A percentile compares a stretch with the other conserved stretches of the same genome.
These are phyloP conservation scores for Tuber umbilicatum DNA, from an alignment of 495 filamentous ascomycete species.

Conservation along the genomic window DNA sequence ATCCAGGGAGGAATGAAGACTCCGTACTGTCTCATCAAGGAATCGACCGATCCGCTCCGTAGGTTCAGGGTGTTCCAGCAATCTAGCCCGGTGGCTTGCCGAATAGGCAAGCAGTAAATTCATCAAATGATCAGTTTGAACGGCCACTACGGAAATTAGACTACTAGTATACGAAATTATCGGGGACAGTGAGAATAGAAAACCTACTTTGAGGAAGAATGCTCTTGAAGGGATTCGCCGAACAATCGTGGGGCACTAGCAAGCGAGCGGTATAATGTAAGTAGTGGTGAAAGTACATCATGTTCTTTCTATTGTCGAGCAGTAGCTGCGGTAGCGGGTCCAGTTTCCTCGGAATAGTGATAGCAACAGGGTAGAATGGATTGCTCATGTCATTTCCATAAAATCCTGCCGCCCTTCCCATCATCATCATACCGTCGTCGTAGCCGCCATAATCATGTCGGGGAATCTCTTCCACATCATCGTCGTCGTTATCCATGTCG, in stretches of 20 bases:
- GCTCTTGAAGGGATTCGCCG: constrained; percentile 60
- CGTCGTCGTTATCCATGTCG: constrained; percentile 39
- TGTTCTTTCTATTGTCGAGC: constrained; percentile 66
- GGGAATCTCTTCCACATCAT: constrained; percentile 41
- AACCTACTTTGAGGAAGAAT: constrained; percentile 63
- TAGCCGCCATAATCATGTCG: constrained; percentile 32
- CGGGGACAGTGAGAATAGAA: constrained; percentile 3
- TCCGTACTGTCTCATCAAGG: constrained; percentile 71
- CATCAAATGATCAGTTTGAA: constrained; percentile 60
- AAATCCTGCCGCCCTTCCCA: constrained; percentile 17
- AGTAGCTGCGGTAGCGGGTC: constrained; percentile 63
- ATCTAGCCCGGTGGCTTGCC: constrained; percentile 71
- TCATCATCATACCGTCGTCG: constrained; percentile 23
- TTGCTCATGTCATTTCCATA: constrained; percentile 30
- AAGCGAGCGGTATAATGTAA: constrained; percentile 64
- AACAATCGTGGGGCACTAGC: constrained; percentile 65
- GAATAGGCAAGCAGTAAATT: constrained; percentile 75
- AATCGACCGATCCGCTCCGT: constrained; percentile 69
- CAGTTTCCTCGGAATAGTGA: constrained; percentile 60
- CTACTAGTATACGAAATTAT: constrained; percentile 20
- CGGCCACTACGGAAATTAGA: constrained; percentile 53
- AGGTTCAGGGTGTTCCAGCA: constrained; percentile 68
- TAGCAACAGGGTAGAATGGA: constrained; percentile 45
- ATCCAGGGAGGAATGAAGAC: constrained; percentile 61
- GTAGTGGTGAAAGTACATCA: constrained; percentile 74